Evolutionary conservation across 2,329 filamentous ascomycete genomes (phyloP), one percentile per base, ranked within the genome.

Genomic region (Pestalotiopsis sp.): DNA sequence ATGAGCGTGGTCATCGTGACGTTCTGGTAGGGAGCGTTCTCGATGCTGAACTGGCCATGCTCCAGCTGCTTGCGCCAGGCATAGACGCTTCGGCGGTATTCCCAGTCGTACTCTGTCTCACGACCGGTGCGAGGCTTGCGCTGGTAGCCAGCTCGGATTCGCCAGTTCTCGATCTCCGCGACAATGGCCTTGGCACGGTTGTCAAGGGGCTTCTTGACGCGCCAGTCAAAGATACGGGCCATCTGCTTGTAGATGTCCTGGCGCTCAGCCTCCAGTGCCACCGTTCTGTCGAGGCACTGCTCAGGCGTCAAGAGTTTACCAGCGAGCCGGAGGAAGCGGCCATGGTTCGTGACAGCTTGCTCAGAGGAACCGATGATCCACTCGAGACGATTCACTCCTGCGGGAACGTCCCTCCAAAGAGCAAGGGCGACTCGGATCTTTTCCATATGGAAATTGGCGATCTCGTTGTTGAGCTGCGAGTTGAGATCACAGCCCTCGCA

Each of bases 401-500:
- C 52, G 11, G 27, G 52, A 14, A 36, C 65, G 6, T 60, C 17
- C 1, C 14, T 9, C 52, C 49, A 66, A 12, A 66, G n/a, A 11
- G 9, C 9, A 11, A 5, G 2, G n/a, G 56, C 56, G 9, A 66
- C 45, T 12, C 25, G 17, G 2, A 9, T 12, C 56, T 40, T 66
- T 13, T 60, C 6, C 27, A 40, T 7, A 2, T 59, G 52, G 52
- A 41, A 20, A 20, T 66, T 27, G 4, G 27, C 65, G 5, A 13
- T 7, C 36, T 66, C 65, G 3, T 20, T 23, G 12, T 25, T 5
- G 3, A 59, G 65, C n/a, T 56, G 65, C 9, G 3, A 6, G 1
- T n/a, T 25, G 5, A 66, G 31, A 5, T 66, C 52, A n/a, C 65
- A 66, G 11, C 65, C 65, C 23, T 66, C 52, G 36, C 65, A 66